Percentiles rank a stretch among this genome's conserved stretches.
phyloP scores from a whole-genome alignment of 306 rosid species.

The Oemleria cerasiformis region DNA sequence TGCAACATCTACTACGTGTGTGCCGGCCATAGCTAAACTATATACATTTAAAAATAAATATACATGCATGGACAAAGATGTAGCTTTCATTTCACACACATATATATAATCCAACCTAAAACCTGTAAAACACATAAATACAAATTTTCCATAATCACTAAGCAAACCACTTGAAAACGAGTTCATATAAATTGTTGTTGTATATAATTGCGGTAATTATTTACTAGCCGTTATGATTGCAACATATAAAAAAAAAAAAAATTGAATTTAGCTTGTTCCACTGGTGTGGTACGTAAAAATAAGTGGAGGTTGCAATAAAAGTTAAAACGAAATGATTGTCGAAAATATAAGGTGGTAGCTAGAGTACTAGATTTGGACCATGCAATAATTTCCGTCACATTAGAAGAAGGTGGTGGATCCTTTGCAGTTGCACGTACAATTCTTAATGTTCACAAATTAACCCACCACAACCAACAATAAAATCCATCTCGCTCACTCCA shows the following conservation, averaged over 20 bases:
- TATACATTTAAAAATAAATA: background rate
- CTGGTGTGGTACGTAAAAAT: too few relatives aligned
- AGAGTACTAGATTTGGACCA: background rate
- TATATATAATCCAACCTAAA: too few relatives aligned
- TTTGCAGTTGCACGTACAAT: background rate
- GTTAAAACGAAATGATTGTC: too few relatives aligned
- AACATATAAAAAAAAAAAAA: too few relatives aligned
- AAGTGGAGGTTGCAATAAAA: too few relatives aligned
- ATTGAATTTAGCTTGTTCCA: too few relatives aligned
- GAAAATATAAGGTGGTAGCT: background rate
- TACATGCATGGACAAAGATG: background rate
- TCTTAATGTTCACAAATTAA: background rate
- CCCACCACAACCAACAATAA: slow-evolving; percentile 3
- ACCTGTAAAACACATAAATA: too few relatives aligned
- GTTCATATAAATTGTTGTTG: too few relatives aligned
- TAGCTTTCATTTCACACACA: background rate
- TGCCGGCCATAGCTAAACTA: background rate
- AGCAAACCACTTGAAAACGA: too few relatives aligned
- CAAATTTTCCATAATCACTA: too few relatives aligned
- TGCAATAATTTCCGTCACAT: background rate
- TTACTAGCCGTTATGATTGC: too few relatives aligned
- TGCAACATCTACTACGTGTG: background rate
- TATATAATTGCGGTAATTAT: too few relatives aligned
- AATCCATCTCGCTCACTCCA: background rate
- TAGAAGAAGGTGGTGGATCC: slow-evolving; percentile 9